A percentile compares a stretch with the other conserved stretches of the same genome.
phyloP scores from a whole-genome alignment of 116 monocot genomes.

The Cymodocea nodosa region DNA sequence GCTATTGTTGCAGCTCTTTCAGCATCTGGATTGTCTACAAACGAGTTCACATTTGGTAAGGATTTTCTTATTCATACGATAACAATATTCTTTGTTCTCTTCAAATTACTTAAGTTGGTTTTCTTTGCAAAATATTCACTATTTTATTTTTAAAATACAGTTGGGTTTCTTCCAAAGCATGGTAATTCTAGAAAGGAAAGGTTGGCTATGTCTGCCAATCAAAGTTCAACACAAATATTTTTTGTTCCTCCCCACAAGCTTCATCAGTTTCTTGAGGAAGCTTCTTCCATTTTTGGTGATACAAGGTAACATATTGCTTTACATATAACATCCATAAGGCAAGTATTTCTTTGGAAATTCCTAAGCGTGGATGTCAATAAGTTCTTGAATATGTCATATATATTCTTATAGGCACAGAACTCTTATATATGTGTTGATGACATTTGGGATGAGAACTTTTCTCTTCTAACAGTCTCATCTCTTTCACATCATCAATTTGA shows the following conservation, averaged over 20 bases:
- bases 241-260: conserved; percentile 93
- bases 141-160: conserved; percentile 21
- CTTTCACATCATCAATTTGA: neutral
- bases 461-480: neutral
- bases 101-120: neutral
- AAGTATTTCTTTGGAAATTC: neutral
- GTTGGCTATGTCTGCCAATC: conserved; percentile 49
- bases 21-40: conserved; percentile 70
- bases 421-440: neutral
- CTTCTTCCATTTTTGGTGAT: conserved; percentile 67
- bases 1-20: conserved; percentile 90
- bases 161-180: conserved; percentile 93
- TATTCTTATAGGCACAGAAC: too few species aligned
- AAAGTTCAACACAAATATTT: conserved; percentile 69
- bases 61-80: neutral
- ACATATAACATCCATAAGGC: neutral
- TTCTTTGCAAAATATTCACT: neutral
- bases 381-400: too few species aligned
- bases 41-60: conserved; percentile 94
- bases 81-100: neutral
- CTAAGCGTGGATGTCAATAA: too few species aligned
- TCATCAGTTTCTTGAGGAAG: conserved; percentile 71
- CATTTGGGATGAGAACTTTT: neutral
- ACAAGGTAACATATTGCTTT: conserved; percentile 40
- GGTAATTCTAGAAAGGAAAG: conserved; percentile 68